Percentiles rank a stretch among this genome's conserved stretches.
phyloP scores from a whole-genome alignment of 2,329 filamentous ascomycete species.

The Epicoccum nigrum region DNA sequence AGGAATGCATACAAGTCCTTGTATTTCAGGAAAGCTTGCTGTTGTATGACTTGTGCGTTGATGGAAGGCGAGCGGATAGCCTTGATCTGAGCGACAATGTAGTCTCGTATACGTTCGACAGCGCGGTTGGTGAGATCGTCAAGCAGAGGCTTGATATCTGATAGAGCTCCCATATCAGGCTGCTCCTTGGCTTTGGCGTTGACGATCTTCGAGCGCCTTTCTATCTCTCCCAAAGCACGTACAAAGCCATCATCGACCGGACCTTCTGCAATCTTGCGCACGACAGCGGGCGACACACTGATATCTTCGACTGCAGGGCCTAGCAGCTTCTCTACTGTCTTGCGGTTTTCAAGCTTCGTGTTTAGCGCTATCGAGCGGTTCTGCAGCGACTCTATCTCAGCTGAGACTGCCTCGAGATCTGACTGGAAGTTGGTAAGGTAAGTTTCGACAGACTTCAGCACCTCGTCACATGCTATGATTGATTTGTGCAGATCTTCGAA shows the following conservation, averaged over 20 bases:
- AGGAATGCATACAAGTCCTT: slow-evolving; percentile 89
- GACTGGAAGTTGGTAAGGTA: slow-evolving; percentile 93
- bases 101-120: slow-evolving; percentile 92
- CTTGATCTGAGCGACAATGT: slow-evolving; percentile 92
- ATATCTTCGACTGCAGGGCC: slow-evolving; percentile 91
- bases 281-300: slow-evolving; percentile 81
- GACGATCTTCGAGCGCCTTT: slow-evolving; percentile 75
- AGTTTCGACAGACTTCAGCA: slow-evolving; percentile 88
- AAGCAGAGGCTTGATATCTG: slow-evolving; percentile 83
- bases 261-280: slow-evolving; percentile 85
- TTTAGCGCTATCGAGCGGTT: slow-evolving; percentile 83
- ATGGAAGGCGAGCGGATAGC: slow-evolving; percentile 92
- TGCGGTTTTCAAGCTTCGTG: slow-evolving; percentile 84
- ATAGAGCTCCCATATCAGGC: slow-evolving; percentile 71
- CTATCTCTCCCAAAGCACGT: slow-evolving; percentile 80
- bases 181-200: slow-evolving; percentile 68
- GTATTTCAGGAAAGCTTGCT: slow-evolving; percentile 86
- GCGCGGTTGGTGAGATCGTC: slow-evolving; percentile 86
- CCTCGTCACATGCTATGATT: slow-evolving; percentile 88
- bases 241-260: slow-evolving; percentile 90
- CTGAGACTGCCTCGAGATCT: slow-evolving; percentile 88
- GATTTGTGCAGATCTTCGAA: slow-evolving; percentile 91
- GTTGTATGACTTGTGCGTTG: slow-evolving; percentile 95
- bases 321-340: slow-evolving; percentile 84
- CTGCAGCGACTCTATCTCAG: slow-evolving; percentile 93